Base-by-base conservation (phyloP, 352 stramenopile genomes). In the Phytophthora hybrid region DNA sequence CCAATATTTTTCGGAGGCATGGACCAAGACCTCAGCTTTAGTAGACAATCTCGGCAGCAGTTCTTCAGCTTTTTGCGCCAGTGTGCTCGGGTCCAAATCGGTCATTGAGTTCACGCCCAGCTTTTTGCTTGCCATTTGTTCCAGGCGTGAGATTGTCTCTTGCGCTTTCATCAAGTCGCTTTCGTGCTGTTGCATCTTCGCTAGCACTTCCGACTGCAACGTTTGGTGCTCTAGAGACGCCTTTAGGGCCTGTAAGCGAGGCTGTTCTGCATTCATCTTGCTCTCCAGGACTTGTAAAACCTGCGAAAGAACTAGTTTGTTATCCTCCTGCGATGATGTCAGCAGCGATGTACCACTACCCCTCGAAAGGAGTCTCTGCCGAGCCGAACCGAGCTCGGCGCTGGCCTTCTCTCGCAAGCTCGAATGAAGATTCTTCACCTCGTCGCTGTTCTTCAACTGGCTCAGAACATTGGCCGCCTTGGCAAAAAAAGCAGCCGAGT, bases 1-100 rank as follows among this genome's bases (percentile, higher is more conserved):
- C 56, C 90, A 78, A 59, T 94, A 93, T 46, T 87, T 87, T 32
- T 96, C 87, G 1, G 84, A 87, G 49, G 88, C 91, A 39, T 89
- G 77, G 18, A 91, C 78, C 6, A 92, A 67, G 5, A 82, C 47
- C 19, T 85, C 76, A 1, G 86, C 87, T 14, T 82, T 82, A 4
- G 73, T 76, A 1, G 87, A 88, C 3, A 94, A 58, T 59, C 84
- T 81, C 13, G 89, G 89, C 5, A 95, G 44, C 4, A 92, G 59
- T 26, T 91, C 77, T 60, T 94, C 89, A 9, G 88, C 87, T 55
- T 90, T 93, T 37, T 78, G 66, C 1, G 91, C 73, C 53, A 95
- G 57, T 37, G 83, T 58, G 21, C 71, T 84, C 1, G 86, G 86
- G 9, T 93, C 84, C 37, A 95, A 65, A 0, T 78, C 69, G 2